Evolutionary conservation across 1,139 yeast genomes (phyloP), one percentile per base, ranked within the genome.

Genomic region (Nematodospora anomalae): DNA sequence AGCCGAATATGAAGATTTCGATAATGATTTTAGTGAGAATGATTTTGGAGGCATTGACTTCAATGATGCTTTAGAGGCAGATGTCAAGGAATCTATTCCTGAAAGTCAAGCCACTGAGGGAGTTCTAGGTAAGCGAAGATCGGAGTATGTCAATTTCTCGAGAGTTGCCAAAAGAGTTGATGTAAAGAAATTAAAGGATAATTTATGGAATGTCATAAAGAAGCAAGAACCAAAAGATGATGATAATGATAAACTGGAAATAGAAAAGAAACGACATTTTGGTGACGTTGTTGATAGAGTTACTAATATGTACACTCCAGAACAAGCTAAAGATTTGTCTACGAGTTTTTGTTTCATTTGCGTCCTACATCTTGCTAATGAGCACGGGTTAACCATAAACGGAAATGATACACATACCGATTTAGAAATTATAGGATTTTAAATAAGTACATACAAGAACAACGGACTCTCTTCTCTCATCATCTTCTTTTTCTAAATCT

Each of bases 301-400:
- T n/a, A 73, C 73, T n/a, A 58, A 56, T 11, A 63, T 70, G 57
- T 83, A 83, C 50, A 65, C 72, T 3, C 56, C 64, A 4, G 83
- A 77, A 34, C 66, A 74, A 33, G 64, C 64, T 40, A 71, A 71
- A 41, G 96, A 89, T 42, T 62, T 89, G 7, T 85, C 96, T 1
- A 88, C 96, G 0, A 83, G 95, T 63, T 85, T 86, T 58, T 86
- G 88, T 53, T 89, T 88, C 53, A 86, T 88, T 42, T 86, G 96
- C 53, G 63, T 87, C 44, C 64, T 88, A 26, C 97, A 89, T 62
- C 69, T 89, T 47, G 96, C 97, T 7, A 89, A 89, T 55, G 97
- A 89, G 54, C 87, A 88, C 53, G 92, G 92, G 0, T 66, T 89
- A 31, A 59, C 68, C 3, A 76, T 92, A n/a, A 63, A 71, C 12